Conservation (phyloP, 768 basidiomycete genomes). For the Boletus tylopilopsis region DNA sequence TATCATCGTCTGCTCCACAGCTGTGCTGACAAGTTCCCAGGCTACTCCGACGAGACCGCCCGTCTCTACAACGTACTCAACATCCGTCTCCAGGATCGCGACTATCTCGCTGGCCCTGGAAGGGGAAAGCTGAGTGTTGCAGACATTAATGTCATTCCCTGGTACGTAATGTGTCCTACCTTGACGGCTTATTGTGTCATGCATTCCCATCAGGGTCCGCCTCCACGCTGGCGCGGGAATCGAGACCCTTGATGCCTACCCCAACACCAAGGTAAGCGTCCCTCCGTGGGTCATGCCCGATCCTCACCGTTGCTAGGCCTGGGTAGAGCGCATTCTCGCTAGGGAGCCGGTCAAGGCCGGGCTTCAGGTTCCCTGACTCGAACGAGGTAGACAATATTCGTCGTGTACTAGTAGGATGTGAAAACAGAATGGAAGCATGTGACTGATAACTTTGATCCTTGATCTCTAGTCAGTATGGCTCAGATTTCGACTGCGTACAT, state of each 20-base stretch:
- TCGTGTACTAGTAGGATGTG: background rate
- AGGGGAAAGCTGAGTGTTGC: constrained; percentile 67
- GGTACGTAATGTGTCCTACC: constrained; percentile 36
- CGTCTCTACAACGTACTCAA: constrained; percentile 84
- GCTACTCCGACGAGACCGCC: constrained; percentile 78
- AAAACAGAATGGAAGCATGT: constrained; percentile 6
- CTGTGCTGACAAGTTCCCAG: constrained; percentile 32
- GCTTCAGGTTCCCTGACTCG: constrained; percentile 12
- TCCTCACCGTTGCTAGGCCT: constrained; percentile 17
- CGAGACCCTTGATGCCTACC: constrained; percentile 58
- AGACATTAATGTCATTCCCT: constrained; percentile 65
- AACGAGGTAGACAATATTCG: background rate
- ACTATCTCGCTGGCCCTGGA: constrained; percentile 77
- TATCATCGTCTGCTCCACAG: background rate
- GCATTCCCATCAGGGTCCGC: constrained; percentile 46
- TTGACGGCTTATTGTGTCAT: background rate
- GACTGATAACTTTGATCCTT: constrained; percentile 14
- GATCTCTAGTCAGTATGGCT: constrained; percentile 4
- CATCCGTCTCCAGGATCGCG: constrained; percentile 65
- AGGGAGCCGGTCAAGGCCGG: constrained; percentile 26
- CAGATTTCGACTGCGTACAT: constrained; percentile 37
- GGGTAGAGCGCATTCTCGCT: constrained; percentile 27
- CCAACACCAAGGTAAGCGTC: constrained; percentile 49
- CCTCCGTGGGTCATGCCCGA: background rate
- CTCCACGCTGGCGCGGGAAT: constrained; percentile 46